Base-by-base conservation (phyloP, 345 rosid species). In the Isatis tinctoria region DNA sequence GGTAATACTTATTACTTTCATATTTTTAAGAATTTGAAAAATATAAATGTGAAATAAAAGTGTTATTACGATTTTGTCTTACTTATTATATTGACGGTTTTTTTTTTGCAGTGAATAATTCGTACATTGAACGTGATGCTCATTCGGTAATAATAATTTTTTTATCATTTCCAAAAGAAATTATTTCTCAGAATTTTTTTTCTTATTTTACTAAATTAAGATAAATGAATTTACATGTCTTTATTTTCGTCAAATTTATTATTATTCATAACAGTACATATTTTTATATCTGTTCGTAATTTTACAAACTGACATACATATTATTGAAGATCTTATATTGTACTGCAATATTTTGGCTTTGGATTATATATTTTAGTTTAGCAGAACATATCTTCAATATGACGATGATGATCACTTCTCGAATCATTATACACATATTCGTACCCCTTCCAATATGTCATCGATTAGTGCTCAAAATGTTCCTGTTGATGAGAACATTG, bases 81-180 rank as follows among this genome's bases (percentile, higher is more conserved):
- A 17, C 8, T 47, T 36, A 14, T 36, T 24, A 45, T 12, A 2
- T 12, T 57, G 10, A 60, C 39, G 33, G 7, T 48, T 22, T 48
- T 10, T 26, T 24, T 45, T 27, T 6, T 74, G 17, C 43, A 74
- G 78, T 39, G 53, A 66, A 66, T 60, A 66, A 26, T 74, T 66
- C 78, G 0, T 66, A 27, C 67, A 66, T 58, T 66, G 43, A 74
- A 58, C 60, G 67, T 48, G 67, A 74, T 28, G 35, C 14, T 58
- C 53, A 53, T 4, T 74, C 61, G 78, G 78, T 74, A 66, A 57
- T 9, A 47, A 0, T 45, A 3, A 36, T 1, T 17, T 36, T 24
- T 30, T 41, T 2, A 13, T 4, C 53, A 9, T 1, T 52, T n/a
- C n/a, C n/a, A 3, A 8, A 4, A 51, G 3, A 9, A 4, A 40